phyloP scores from a whole-genome alignment of 2,329 filamentous ascomycete genomes.

The Aspergillus pseudoterreus region DNA sequence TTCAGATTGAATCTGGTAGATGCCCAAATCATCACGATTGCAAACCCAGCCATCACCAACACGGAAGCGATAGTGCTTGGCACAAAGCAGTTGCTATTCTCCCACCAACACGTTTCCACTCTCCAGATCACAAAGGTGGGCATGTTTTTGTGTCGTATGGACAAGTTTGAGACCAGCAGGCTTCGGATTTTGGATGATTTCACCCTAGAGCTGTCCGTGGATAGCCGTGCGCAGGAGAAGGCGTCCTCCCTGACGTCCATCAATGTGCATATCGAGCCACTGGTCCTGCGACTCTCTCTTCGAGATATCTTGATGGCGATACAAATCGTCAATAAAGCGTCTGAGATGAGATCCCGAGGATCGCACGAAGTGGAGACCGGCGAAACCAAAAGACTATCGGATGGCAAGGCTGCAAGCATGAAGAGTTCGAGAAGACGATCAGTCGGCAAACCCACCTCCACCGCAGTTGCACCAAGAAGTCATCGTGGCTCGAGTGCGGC shows the following conservation, averaged over 20 bases:
- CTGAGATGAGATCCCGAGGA: conserved; percentile 67
- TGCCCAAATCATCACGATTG: conserved; percentile 92
- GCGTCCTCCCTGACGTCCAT: conserved; percentile 69
- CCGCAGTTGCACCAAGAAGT: conserved; percentile 42
- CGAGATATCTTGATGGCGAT: conserved; percentile 91
- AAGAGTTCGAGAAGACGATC: conserved; percentile 48
- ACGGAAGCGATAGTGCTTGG: conserved; percentile 95
- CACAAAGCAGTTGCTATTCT: conserved; percentile 88
- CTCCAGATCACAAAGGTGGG: conserved; percentile 91
- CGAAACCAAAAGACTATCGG: conserved; percentile 50
- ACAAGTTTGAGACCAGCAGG: conserved; percentile 86
- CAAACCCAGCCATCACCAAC: conserved; percentile 82
- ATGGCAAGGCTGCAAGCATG: conserved; percentile 33
- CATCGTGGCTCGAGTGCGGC: conserved; percentile 43
- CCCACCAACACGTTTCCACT: conserved; percentile 89
- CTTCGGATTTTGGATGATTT: conserved; percentile 96
- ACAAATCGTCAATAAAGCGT: conserved; percentile 87
- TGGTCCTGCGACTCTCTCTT: conserved; percentile 84
- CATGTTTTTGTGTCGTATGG: conserved; percentile 99
- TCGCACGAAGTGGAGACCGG: conserved; percentile 49
- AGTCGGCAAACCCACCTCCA: conserved; percentile 39
- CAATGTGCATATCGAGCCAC: conserved; percentile 80
- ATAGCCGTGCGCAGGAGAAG: conserved; percentile 61
- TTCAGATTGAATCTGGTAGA: conserved; percentile 94
- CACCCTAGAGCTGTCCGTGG: conserved; percentile 83